Conservation (phyloP, 2,329 filamentous ascomycete species). For the Ustulina deusta region DNA sequence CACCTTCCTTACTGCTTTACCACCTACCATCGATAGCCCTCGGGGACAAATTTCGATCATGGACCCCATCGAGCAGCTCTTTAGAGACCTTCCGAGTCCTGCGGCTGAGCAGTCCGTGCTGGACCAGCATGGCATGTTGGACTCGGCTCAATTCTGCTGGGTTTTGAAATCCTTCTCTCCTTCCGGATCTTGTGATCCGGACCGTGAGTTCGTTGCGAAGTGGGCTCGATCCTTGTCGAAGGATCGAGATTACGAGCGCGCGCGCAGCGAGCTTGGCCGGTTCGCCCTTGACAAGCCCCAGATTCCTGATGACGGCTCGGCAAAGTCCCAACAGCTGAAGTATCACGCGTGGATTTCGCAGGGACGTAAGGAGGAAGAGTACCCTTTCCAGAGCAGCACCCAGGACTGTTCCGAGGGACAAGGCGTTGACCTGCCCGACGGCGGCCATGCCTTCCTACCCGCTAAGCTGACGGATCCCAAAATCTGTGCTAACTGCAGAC, state of each 20-base stretch:
- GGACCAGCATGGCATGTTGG: background rate
- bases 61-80: constrained; percentile 34
- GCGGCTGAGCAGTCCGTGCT: constrained; percentile 5
- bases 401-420: background rate
- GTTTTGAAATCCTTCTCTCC: constrained; percentile 1
- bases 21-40: background rate
- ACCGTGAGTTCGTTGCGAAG: background rate
- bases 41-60: constrained; percentile 8
- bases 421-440: background rate
- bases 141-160: background rate
- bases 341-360: constrained; percentile 27
- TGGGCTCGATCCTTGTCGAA: background rate
- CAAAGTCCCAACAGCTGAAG: constrained; percentile 30
- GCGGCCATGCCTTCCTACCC: constrained; percentile 27
- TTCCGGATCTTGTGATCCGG: constrained; percentile 8
- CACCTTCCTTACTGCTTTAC: background rate
- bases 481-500: constrained; percentile 28
- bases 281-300: constrained; percentile 26
- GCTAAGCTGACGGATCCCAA: constrained; percentile 13
- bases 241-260: background rate
- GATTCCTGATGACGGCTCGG: constrained; percentile 27
- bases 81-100: constrained; percentile 27
- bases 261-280: constrained; percentile 23
- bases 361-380: constrained; percentile 32
- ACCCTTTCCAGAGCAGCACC: constrained; percentile 23